Conservation (phyloP, 805 yeast genomes). For the Saturnispora hagleri region DNA sequence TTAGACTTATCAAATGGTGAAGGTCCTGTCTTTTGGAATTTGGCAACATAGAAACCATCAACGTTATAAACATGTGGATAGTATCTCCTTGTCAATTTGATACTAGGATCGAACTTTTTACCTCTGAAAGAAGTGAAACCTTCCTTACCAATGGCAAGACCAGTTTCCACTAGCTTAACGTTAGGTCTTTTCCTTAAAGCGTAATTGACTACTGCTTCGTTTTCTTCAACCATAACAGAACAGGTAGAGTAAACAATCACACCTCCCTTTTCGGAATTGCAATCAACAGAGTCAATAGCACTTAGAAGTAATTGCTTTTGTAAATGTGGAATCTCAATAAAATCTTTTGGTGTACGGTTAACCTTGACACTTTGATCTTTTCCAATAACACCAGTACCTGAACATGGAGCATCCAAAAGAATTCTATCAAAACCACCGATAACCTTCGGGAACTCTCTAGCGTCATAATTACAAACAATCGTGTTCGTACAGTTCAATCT, state of each 20-base stretch:
- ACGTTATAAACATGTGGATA: slow-evolving; percentile 98
- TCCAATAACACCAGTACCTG: slow-evolving; percentile 98
- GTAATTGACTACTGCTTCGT: slow-evolving; percentile 97
- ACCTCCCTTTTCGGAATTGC: slow-evolving; percentile 86
- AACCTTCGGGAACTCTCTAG: slow-evolving; percentile 95
- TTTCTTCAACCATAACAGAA: slow-evolving; percentile 96
- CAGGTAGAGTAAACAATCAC: slow-evolving; percentile 94
- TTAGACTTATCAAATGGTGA: slow-evolving; percentile 77
- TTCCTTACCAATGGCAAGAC: slow-evolving; percentile 87
- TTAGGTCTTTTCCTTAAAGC: slow-evolving; percentile 94
- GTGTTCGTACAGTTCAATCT: slow-evolving; percentile 95
- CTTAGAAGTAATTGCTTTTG: slow-evolving; percentile 89
- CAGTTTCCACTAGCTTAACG: slow-evolving; percentile 88
- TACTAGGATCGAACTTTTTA: slow-evolving; percentile 70
- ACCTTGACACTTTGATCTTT: slow-evolving; percentile 93
- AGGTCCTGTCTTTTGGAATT: slow-evolving; percentile 83
- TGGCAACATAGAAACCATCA: slow-evolving; percentile 97
- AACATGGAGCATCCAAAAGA: slow-evolving; percentile 95
- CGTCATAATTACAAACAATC: slow-evolving; percentile 94
- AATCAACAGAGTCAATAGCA: slow-evolving; percentile 97
- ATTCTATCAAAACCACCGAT: slow-evolving; percentile 97
- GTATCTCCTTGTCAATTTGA: slow-evolving; percentile 83
- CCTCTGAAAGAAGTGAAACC: slow-evolving; percentile 94
- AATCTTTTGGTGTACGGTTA: slow-evolving; percentile 91
- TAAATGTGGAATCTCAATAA: slow-evolving; percentile 90